Evolutionary conservation across 176 grass and related monocot species (phyloP).

Genomic region (Thalia dealbata): DNA sequence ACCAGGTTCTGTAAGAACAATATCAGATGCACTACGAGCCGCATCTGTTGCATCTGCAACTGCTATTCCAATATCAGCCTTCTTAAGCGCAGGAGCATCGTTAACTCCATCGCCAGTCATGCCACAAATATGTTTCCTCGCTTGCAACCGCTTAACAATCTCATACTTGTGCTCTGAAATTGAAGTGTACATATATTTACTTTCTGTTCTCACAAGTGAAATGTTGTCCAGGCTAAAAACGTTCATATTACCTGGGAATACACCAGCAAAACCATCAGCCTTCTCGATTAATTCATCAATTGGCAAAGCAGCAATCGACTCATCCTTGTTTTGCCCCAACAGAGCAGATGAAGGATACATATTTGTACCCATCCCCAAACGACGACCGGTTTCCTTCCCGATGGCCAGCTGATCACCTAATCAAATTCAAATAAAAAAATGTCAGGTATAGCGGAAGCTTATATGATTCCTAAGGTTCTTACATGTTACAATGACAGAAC

Average conservation of each 20-base stretch:
- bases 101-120: slow-evolving; percentile 96
- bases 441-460: too few relatives aligned
- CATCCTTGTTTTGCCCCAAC: slow-evolving; percentile 64
- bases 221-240: background rate
- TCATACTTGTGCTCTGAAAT: slow-evolving; percentile 88
- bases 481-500: background rate
- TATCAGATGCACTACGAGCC: slow-evolving; percentile 78
- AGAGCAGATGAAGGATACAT: slow-evolving; percentile 95
- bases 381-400: slow-evolving; percentile 79
- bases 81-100: slow-evolving; percentile 84
- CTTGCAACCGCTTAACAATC: slow-evolving; percentile 85
- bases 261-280: slow-evolving; percentile 92
- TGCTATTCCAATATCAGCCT: slow-evolving; percentile 92
- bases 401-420: slow-evolving; percentile 84
- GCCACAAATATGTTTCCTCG: slow-evolving; percentile 79
- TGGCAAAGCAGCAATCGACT: slow-evolving; percentile 58
- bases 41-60: slow-evolving; percentile 81
- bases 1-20: slow-evolving; percentile 80
- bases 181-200: slow-evolving; percentile 1
- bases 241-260: slow-evolving; percentile 58
- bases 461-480: background rate
- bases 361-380: slow-evolving; percentile 89
- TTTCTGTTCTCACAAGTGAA: background rate
- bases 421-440: background rate
- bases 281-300: slow-evolving; percentile 88